These are phyloP conservation scores for Chaetomium tenue DNA, from an alignment of 495 filamentous ascomycete genomes.

Conservation along the genomic window DNA sequence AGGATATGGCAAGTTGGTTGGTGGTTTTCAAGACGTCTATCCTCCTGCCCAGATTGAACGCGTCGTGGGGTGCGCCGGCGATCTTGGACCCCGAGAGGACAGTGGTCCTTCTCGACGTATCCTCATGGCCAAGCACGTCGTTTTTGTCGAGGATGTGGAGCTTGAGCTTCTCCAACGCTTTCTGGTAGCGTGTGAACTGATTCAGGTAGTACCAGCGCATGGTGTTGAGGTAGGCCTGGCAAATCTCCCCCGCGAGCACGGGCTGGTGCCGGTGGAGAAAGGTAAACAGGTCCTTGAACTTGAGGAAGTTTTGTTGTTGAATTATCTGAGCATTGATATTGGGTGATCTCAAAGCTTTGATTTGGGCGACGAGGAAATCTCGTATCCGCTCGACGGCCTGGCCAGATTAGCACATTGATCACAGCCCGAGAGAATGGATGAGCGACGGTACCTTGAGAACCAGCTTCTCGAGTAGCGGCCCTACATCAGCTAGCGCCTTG, in stretches of 20 bases:
- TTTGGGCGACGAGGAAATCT: slow-evolving; percentile 89
- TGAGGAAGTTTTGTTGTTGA: slow-evolving; percentile 84
- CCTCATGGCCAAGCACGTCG: slow-evolving; percentile 79
- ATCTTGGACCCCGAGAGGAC: slow-evolving; percentile 47
- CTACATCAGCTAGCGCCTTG: slow-evolving; percentile 78
- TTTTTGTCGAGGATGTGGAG: slow-evolving; percentile 78
- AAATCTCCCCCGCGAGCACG: slow-evolving; percentile 78
- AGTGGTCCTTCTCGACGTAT: slow-evolving; percentile 58
- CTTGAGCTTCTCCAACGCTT: slow-evolving; percentile 78
- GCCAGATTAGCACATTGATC: slow-evolving; percentile 16
- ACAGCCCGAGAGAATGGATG: background rate
- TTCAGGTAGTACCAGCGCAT: slow-evolving; percentile 98
- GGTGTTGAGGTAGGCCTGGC: slow-evolving; percentile 93
- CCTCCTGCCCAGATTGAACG: slow-evolving; percentile 82
- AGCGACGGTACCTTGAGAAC: slow-evolving; percentile 64
- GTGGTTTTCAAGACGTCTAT: slow-evolving; percentile 71
- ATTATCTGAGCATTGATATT: slow-evolving; percentile 96
- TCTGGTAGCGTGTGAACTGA: slow-evolving; percentile 85
- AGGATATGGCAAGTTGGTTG: slow-evolving; percentile 69
- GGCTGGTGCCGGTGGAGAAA: slow-evolving; percentile 80
- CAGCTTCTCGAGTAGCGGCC: slow-evolving; percentile 77
- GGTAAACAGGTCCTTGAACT: slow-evolving; percentile 79
- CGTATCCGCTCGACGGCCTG: slow-evolving; percentile 90
- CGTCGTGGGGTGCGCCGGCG: slow-evolving; percentile 70
- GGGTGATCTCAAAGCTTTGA: slow-evolving; percentile 87